Conservation (phyloP, 768 basidiomycete species). For the Leccinum disarticulatum region DNA sequence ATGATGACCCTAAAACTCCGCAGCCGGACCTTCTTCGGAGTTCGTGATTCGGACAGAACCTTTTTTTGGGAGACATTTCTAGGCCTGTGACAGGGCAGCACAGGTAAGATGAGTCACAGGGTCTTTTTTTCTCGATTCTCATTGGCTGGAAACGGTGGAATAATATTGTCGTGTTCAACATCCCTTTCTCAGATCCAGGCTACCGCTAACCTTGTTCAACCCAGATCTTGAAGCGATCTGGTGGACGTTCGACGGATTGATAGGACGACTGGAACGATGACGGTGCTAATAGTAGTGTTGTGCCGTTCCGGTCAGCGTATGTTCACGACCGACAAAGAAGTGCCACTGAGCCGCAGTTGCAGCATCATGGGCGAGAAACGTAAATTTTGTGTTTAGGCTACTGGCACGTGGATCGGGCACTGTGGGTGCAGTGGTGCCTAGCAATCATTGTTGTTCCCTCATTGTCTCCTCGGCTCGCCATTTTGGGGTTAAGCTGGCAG, state of each 20-base stretch:
- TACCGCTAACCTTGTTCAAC: not conserved
- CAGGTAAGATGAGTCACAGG: not conserved
- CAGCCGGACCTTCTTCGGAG: not conserved
- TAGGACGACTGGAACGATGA: not conserved
- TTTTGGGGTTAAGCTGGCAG: not conserved
- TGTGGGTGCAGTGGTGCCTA: not conserved
- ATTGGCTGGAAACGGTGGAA: not conserved
- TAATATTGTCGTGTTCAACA: not conserved
- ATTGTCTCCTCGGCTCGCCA: not conserved
- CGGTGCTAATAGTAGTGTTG: not conserved
- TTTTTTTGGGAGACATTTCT: not conserved
- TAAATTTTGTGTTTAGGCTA: not conserved
- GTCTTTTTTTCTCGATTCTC: not conserved
- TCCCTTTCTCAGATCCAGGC: not conserved
- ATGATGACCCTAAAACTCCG: not conserved
- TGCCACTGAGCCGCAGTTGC: too few relatives aligned
- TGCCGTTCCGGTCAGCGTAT: not conserved
- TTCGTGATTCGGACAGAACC: not conserved
- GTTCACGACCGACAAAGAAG: not conserved
- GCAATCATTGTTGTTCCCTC: not conserved
- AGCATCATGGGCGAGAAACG: not conserved
- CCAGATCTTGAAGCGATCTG: not conserved
- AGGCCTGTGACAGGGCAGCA: not conserved
- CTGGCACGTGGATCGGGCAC: not conserved
- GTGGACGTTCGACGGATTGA: not conserved